phyloP scores from a whole-genome alignment of 306 rosid species.

The Cucurbita pepo region DNA sequence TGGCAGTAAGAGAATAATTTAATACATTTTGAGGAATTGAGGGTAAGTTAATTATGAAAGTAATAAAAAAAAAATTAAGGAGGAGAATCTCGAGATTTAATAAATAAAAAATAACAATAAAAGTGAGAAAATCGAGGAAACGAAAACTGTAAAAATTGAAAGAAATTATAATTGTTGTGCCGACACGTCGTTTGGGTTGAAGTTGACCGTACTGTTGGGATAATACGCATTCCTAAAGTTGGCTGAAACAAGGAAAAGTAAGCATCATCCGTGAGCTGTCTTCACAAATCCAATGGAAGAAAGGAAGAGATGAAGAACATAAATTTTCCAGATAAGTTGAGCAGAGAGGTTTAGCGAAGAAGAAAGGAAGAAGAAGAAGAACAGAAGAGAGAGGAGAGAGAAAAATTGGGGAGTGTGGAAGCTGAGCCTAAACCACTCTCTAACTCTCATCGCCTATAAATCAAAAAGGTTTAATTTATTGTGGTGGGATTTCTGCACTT shows the following conservation, averaged over 20 bases:
- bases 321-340: constrained; percentile 17
- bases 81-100: not conserved
- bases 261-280: constrained; percentile 4
- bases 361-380: not conserved
- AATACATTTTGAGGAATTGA: no score
- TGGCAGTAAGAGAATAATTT: no score
- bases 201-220: constrained; percentile 6
- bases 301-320: not conserved
- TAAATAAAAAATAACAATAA: no score
- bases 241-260: not conserved
- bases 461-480: not conserved
- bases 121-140: not conserved
- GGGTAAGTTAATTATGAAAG: not conserved
- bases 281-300: not conserved
- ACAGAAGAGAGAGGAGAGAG: not conserved
- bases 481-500: not conserved
- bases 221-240: constrained; percentile 6
- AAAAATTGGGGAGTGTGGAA: constrained; percentile 1
- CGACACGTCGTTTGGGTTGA: not conserved
- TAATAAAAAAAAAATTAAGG: not conserved
- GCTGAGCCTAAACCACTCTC: not conserved
- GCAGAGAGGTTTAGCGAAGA: not conserved
- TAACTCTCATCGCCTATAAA: constrained; percentile 7
- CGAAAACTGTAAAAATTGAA: not conserved
- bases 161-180: not conserved